These are phyloP conservation scores for Trichoderma sp. DNA, from an alignment of 2,329 filamentous ascomycete species.

Conservation along the genomic window DNA sequence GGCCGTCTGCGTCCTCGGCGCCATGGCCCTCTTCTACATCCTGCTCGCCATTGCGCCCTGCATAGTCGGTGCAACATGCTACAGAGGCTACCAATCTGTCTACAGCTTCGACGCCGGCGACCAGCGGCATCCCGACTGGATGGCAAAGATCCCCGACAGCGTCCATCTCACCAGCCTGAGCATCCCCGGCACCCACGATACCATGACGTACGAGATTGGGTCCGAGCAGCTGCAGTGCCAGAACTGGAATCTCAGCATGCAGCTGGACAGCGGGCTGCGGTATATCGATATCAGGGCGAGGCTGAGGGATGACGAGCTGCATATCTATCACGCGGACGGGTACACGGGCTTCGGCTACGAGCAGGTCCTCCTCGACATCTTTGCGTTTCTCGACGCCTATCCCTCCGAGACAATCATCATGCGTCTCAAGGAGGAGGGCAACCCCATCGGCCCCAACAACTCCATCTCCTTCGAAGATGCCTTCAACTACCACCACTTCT, in stretches of 20 bases:
- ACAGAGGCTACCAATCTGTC: constrained; percentile 29
- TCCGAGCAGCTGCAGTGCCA: constrained; percentile 44
- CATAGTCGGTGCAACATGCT: constrained; percentile 29
- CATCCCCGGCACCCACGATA: constrained; percentile 53
- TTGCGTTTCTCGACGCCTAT: constrained; percentile 44
- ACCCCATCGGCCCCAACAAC: constrained; percentile 35
- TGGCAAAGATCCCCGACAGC: constrained; percentile 41
- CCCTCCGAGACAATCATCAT: constrained; percentile 48
- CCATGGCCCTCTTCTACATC: constrained; percentile 28
- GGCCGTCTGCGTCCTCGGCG: constrained; percentile 22
- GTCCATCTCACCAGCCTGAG: constrained; percentile 43
- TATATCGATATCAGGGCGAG: constrained; percentile 50
- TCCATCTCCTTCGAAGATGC: constrained; percentile 44
- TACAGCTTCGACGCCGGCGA: constrained; percentile 43
- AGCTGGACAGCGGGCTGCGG: constrained; percentile 46
- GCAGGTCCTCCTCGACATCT: constrained; percentile 43
- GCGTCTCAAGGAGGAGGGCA: constrained; percentile 49
- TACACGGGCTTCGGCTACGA: constrained; percentile 45
- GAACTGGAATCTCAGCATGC: constrained; percentile 43
- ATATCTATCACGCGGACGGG: constrained; percentile 46
- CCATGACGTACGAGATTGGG: constrained; percentile 45
- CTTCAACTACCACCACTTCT: constrained; percentile 41
- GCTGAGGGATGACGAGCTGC: constrained; percentile 41
- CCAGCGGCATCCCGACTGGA: constrained; percentile 39
- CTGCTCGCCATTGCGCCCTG: constrained; percentile 30